A percentile compares a stretch with the other conserved stretches of the same genome.
phyloP scores from a whole-genome alignment of 2,329 filamentous ascomycete species.

The Remersonia thermophila region DNA sequence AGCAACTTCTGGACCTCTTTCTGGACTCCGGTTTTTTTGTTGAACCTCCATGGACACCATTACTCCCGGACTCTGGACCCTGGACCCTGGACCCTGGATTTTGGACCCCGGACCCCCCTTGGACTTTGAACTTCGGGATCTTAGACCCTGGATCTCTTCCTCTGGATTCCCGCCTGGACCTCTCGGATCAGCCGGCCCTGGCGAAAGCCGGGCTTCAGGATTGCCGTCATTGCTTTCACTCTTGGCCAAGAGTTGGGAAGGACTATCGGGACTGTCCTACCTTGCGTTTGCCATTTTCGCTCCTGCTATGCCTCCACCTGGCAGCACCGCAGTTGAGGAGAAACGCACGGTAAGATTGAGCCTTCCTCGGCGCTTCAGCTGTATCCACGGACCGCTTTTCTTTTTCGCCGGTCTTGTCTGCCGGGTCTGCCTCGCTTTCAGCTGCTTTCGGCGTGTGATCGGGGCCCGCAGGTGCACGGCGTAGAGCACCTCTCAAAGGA shows the following conservation, averaged over 20 bases:
- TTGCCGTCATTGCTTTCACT: not conserved
- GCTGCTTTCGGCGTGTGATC: no score
- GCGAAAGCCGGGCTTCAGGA: not conserved
- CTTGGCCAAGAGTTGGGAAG: conserved; percentile 1
- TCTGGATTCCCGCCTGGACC: conserved; percentile 1
- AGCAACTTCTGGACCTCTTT: no score
- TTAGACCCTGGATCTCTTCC: no score
- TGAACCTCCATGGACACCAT: no score
- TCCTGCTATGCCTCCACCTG: not conserved
- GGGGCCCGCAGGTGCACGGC: no score
- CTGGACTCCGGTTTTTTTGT: no score
- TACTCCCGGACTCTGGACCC: no score
- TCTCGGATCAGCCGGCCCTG: no score
- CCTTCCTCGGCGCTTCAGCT: not conserved
- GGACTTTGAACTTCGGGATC: no score
- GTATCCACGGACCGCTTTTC: not conserved
- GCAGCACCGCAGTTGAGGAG: not conserved
- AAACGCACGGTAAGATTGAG: conserved; percentile 7
- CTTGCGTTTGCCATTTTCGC: not conserved
- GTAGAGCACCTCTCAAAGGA: no score
- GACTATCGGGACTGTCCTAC: not conserved
- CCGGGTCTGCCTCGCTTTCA: not conserved
- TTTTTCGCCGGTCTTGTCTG: not conserved
- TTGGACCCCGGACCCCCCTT: no score
- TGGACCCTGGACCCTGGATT: no score